These are phyloP conservation scores for Ordospora pajunii DNA, from an alignment of 371 early-diverging fungal species.

Conservation along the genomic window DNA sequence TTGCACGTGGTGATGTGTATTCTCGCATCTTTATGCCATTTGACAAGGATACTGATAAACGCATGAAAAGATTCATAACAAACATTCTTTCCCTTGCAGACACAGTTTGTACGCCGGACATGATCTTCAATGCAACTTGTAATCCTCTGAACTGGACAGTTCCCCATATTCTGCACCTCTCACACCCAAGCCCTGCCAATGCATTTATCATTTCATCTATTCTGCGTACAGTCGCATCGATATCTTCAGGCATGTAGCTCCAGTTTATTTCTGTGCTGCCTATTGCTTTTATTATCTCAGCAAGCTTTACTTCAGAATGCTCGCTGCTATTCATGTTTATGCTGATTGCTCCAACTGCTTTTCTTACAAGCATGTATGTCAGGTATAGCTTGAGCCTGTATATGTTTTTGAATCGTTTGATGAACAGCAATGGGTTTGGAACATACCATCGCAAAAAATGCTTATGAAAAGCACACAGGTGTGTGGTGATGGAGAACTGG, in stretches of 20 bases:
- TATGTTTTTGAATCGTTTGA: conserved; percentile 9
- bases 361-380: conserved; percentile 23
- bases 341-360: conserved; percentile 8
- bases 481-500: conserved; percentile 43
- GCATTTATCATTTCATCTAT: conserved; percentile 53
- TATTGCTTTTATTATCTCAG: background rate
- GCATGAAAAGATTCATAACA: conserved; percentile 1
- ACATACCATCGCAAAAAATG: background rate
- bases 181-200: conserved; percentile 93
- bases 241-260: background rate
- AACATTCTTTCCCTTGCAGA: background rate
- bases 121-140: conserved; percentile 79
- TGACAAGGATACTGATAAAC: background rate
- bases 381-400: conserved; percentile 31
- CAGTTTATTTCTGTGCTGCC: background rate
- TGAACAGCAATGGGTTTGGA: conserved; percentile 22
- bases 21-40: background rate
- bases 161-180: conserved; percentile 93
- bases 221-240: background rate
- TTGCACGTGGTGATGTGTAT: background rate
- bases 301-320: background rate
- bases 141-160: conserved; percentile 67
- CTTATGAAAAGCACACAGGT: conserved; percentile 26
- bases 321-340: background rate
- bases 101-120: conserved; percentile 47